Base-by-base conservation (phyloP, 179 eudicot genomes). In the Camellia oleifera region DNA sequence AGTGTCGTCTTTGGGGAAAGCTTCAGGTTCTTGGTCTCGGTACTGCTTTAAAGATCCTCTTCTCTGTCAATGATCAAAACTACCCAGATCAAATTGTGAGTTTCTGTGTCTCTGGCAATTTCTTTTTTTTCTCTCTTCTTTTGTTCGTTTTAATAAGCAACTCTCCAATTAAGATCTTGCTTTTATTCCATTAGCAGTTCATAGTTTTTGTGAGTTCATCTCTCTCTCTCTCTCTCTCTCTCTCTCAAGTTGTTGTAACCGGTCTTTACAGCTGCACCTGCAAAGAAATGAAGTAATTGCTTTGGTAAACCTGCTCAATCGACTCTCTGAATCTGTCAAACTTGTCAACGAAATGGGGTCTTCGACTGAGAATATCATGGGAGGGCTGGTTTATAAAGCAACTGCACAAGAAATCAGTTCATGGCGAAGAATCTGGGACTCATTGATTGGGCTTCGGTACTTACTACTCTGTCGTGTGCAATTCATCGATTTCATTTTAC, bases 1-100 rank as follows among this genome's bases (percentile, higher is more conserved):
- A 96, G 84, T 96, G 99, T 77, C 94, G 97, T 42, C 91, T 96
- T 15, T 96, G 99, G 99, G 99, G 99, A 77, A 96, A 96, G 84
- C 92, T 96, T 50, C 99, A 96, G 84, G 93, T 94, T 82, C 97
- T 90, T 84, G 99, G 99, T 81, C 94, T 96, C 69, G 99, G 99
- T 74, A 96, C 99, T 61, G 98, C 98, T 18, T 83, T 96, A 62
- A 92, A 96, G 86, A 96, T 88, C 78, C 93, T 96, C n/a, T 92
- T 96, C 85, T 90, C 98, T 75, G 88, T 88, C 44, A 86, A 91
- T 58, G 86, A 83, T 80, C 84, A 82, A 72, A 76, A 84, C 69
- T 76, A 81, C 56, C 69, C 81, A 3, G 84, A 83, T 79, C 87
- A 88, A 83, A 88, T 80, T 53, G 97, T 95, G 78, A 95, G 92